Conservation (phyloP, 129 eudicot species). For the Ambrosia trifida region DNA sequence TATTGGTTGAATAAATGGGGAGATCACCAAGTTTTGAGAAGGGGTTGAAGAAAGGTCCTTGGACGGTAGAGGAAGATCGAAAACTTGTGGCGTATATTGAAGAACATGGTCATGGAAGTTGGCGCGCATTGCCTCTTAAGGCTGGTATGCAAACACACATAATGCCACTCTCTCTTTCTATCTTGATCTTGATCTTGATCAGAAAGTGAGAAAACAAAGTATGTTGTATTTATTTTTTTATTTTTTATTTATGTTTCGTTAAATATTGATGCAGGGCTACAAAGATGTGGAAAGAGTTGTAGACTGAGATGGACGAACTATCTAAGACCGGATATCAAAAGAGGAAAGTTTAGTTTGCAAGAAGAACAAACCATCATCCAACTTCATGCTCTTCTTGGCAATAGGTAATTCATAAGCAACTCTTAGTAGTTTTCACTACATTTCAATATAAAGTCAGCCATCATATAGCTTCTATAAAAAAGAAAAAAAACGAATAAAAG, state of each 20-base stretch:
- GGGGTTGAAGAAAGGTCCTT: constrained; percentile 74
- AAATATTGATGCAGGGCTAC: constrained; percentile 41
- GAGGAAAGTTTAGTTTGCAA: constrained; percentile 69
- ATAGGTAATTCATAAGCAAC: constrained; percentile 44
- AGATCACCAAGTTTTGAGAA: constrained; percentile 48
- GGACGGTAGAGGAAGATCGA: constrained; percentile 68
- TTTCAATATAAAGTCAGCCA: not conserved
- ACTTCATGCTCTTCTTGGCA: constrained; percentile 81
- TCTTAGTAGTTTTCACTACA: constrained; percentile 2
- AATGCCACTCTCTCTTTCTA: no score
- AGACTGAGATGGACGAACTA: constrained; percentile 71
- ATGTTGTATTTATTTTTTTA: not conserved
- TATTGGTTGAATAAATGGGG: constrained; percentile 35
- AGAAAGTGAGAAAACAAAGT: not conserved
- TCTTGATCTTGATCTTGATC: no score
- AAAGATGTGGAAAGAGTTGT: constrained; percentile 69
- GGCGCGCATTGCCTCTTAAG: constrained; percentile 67
- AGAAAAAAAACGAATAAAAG: no score
- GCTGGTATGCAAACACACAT: constrained; percentile 42
- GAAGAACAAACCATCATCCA: constrained; percentile 78
- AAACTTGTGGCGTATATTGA: constrained; percentile 58
- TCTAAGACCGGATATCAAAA: constrained; percentile 65
- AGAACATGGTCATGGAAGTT: constrained; percentile 69
- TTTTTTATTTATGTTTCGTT: constrained; percentile 2
- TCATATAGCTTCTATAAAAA: no score